phyloP scores from a whole-genome alignment of 352 stramenopile genomes.

The Phytophthora aleatoria region DNA sequence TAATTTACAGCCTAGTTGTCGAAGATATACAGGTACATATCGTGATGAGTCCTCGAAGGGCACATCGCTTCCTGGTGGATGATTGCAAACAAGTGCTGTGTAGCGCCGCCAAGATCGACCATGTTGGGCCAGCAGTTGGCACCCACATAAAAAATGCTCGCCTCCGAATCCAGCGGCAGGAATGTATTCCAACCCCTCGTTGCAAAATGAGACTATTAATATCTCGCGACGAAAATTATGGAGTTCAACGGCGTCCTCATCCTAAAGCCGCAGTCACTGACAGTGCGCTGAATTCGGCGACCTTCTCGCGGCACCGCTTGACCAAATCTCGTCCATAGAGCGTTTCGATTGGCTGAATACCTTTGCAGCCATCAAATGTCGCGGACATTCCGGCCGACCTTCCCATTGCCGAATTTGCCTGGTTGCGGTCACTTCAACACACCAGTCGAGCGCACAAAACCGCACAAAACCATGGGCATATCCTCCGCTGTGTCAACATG shows the following conservation, averaged over 20 bases:
- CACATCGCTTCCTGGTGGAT: neutral
- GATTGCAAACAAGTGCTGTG: too few relatives aligned
- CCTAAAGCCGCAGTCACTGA: neutral
- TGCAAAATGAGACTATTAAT: too few relatives aligned
- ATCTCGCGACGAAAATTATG: neutral
- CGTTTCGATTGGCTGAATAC: neutral
- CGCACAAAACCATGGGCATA: constrained; percentile 22
- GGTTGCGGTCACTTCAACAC: constrained; percentile 8
- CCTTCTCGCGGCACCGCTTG: neutral
- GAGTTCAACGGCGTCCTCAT: neutral
- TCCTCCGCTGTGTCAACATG: constrained; percentile 16
- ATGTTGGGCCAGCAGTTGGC: neutral
- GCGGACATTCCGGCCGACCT: constrained; percentile 2
- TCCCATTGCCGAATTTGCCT: constrained; percentile 14
- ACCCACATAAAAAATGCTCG: neutral
- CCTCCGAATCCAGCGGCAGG: neutral
- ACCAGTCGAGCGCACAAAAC: neutral
- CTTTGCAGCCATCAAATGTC: constrained; percentile 22
- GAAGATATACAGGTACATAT: too few relatives aligned
- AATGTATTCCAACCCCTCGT: neutral
- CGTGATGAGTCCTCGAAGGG: neutral
- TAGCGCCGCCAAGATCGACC: too few relatives aligned
- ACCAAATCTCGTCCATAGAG: neutral
- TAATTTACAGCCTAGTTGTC: neutral
- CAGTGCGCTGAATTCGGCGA: neutral